Base-by-base conservation (phyloP, 257 asterid species). In the Solanum microdontum region DNA sequence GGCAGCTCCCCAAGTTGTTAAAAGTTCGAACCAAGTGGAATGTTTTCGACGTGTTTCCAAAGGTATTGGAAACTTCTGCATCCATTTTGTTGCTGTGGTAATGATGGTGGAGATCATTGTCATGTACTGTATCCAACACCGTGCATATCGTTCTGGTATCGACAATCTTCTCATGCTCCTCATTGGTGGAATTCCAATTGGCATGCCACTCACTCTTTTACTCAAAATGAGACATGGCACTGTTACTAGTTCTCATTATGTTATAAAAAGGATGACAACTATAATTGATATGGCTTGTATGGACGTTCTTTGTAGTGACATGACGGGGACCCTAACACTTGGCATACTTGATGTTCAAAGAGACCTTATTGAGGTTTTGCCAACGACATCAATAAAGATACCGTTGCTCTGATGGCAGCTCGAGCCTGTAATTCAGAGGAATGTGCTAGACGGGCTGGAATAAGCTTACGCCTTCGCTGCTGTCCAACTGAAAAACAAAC, bases 371-470 rank as follows among this genome's bases (percentile, higher is more conserved):
- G 98, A 95, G 98, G 95, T 95, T 51, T 97, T 45, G 87, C 98
- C 88, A 94, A 94, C 92, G 98, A 97, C 8, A 76, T 94, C 34
- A 98, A 95, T 93, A 92, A 96, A 40, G 98, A 95, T 85, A 95
- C 95, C 39, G 98, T 97, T 66, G 99, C 94, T 87, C 94, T 97
- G 80, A 97, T 97, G 98, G 97, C 99, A n/a, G 98, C 99, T 79
- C 93, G 97, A 87, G 98, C 98, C 55, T 97, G 98, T 48, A 91
- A 98, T 10, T 94, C 92, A 93, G 97, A 95, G 98, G 98, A 95
- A 58, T 93, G 97, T 62, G 98, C 98, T 87, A 96, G 98, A 62
- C 79, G 92, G 90, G 97, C 90, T 85, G 99, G 95, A 92, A 9
- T 92, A 37, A 97, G 94, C 87, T 95, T 97, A 33, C 45, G 2